Evolutionary conservation across 345 rosid genomes (phyloP).

Genomic region (Populus ilicifolia): DNA sequence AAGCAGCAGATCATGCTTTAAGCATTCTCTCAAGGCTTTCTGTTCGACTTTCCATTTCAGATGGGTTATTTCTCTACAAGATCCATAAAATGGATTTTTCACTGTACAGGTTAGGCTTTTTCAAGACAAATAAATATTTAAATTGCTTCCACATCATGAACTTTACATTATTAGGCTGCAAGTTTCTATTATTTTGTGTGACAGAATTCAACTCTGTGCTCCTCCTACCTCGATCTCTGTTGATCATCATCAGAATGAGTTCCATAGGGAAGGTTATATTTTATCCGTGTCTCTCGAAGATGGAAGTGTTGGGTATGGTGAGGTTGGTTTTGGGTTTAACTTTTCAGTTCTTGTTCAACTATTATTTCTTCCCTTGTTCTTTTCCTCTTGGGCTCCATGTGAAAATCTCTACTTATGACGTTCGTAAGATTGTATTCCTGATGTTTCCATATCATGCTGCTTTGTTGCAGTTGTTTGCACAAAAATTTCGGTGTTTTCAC

Average conservation of each 20-base stretch:
- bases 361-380: not conserved
- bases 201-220: constrained; percentile 68
- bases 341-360: not conserved
- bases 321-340: constrained; percentile 48
- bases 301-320: constrained; percentile 80
- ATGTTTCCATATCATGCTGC: not conserved
- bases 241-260: constrained; percentile 28
- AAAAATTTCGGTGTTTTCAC: too few relatives aligned
- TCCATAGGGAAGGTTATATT: constrained; percentile 72
- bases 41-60: constrained; percentile 29
- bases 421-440: not conserved
- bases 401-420: constrained; percentile 12
- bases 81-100: constrained; percentile 58
- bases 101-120: constrained; percentile 55
- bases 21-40: constrained; percentile 40
- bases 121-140: not conserved
- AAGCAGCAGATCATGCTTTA: constrained; percentile 54
- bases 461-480: not conserved
- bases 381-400: constrained; percentile 2
- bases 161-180: not conserved
- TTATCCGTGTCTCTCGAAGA: constrained; percentile 74
- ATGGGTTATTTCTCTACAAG: constrained; percentile 33
- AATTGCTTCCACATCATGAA: not conserved
- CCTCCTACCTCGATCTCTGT: constrained; percentile 54
- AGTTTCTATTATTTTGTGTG: constrained; percentile 16